Percentiles rank a stretch among this genome's conserved stretches.
phyloP scores from a whole-genome alignment of 805 yeast genomes.

The Barnettozyma botsteinii region DNA sequence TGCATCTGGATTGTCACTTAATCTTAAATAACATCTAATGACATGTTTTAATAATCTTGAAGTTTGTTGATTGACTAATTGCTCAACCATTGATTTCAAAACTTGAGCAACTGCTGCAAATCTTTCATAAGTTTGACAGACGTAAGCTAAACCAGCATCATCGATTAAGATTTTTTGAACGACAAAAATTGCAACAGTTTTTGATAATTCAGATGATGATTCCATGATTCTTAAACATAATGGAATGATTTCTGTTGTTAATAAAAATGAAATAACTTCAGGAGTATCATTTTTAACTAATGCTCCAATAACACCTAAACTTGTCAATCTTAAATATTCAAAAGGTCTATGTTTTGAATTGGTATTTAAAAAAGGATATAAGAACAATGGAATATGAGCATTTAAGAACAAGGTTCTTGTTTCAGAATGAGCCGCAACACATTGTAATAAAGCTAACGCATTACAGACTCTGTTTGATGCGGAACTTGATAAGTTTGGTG shows the following conservation, averaged over 20 bases:
- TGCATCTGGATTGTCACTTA: conserved; percentile 87
- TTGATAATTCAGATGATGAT: conserved; percentile 85
- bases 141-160: conserved; percentile 84
- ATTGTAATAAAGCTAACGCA: conserved; percentile 89
- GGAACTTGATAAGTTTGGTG: conserved; percentile 80
- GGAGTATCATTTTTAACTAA: conserved; percentile 93
- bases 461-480: conserved; percentile 92
- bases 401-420: conserved; percentile 78
- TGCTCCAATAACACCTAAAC: conserved; percentile 96
- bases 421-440: conserved; percentile 93
- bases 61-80: conserved; percentile 67
- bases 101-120: conserved; percentile 92
- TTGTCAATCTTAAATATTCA: conserved; percentile 87
- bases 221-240: conserved; percentile 93
- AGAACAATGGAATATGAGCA: conserved; percentile 87
- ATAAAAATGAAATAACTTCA: conserved; percentile 83
- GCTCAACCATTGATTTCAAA: conserved; percentile 80
- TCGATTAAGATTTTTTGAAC: conserved; percentile 89
- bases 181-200: conserved; percentile 95
- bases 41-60: conserved; percentile 88
- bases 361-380: conserved; percentile 91
- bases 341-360: conserved; percentile 88
- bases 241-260: conserved; percentile 96
- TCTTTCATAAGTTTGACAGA: conserved; percentile 92
- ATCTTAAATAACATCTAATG: conserved; percentile 85